Conservation (phyloP, 352 stramenopile species). For the Sclerospora graminicola region DNA sequence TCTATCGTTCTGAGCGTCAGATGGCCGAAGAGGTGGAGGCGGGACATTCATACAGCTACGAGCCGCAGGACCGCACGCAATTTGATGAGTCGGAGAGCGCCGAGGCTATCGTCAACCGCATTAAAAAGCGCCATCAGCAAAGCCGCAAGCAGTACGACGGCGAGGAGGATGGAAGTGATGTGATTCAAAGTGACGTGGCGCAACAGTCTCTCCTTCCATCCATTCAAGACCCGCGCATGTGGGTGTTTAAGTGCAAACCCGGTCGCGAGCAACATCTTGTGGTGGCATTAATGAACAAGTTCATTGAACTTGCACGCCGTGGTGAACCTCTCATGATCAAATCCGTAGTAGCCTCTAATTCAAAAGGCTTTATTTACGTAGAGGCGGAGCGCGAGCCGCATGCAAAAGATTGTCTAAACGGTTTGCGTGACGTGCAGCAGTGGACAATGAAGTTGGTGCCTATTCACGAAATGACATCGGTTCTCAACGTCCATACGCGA, state of each 20-base stretch:
- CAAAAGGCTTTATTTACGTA: conserved; percentile 86
- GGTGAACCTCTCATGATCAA: conserved; percentile 80
- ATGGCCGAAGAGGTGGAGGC: conserved; percentile 70
- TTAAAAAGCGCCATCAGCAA: conserved; percentile 84
- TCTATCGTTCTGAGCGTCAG: conserved; percentile 65
- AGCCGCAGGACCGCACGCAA: conserved; percentile 58
- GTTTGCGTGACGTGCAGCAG: conserved; percentile 73
- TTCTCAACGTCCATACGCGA: conserved; percentile 81
- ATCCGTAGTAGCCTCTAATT: conserved; percentile 79
- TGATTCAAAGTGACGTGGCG: conserved; percentile 79
- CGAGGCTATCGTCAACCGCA: conserved; percentile 79
- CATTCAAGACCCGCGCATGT: conserved; percentile 84
- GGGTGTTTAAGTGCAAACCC: conserved; percentile 88
- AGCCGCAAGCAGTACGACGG: conserved; percentile 79
- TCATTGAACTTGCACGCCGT: conserved; percentile 74
- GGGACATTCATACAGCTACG: conserved; percentile 55
- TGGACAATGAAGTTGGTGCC: conserved; percentile 86
- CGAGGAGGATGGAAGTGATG: conserved; percentile 72
- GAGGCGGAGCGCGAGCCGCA: conserved; percentile 81
- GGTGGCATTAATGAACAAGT: conserved; percentile 86
- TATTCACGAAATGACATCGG: conserved; percentile 85
- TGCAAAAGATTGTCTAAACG: conserved; percentile 76
- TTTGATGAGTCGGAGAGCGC: conserved; percentile 76
- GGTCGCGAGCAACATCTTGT: conserved; percentile 82
- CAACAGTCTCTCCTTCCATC: conserved; percentile 83